Base-by-base conservation (phyloP, 78 protist genomes). In the Polysphondylium violaceum region DNA sequence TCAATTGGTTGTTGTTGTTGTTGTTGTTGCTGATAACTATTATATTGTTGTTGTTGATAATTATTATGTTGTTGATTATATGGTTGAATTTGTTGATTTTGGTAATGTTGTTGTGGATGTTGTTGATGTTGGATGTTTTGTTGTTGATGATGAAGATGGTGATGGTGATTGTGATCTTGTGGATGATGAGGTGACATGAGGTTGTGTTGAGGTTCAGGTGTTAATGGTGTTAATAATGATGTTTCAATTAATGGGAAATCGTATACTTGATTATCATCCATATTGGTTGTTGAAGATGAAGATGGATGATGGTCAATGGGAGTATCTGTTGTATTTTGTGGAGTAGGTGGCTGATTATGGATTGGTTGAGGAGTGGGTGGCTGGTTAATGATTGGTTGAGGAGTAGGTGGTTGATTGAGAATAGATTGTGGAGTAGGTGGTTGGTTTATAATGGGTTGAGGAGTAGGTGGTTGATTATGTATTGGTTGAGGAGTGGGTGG, bases 211-310 rank as follows among this genome's bases (percentile, higher is more conserved):
- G 8, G 53, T 67, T 38, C 44, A 0, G 53, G 58, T 27, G 76
- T 43, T 23, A 43, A 43, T 69, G 58, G 58, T 25, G 51, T n/a
- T n/a, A n/a, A 43, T 43, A 43, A 27, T 27, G 76, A 69, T 27
- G 76, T 69, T 43, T 69, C 76, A 27, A 69, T 69, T 27, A 69
- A 69, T 44, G 76, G 76, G 58, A 69, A 69, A 23, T 69, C 76
- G 27, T 69, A 69, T 27, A 69, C 27, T 11, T 36, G 33, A 60
- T 23, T 41, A 16, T 69, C 71, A 61, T 61, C 71, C 14, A 61
- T 31, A 25, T 33, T 29, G 17, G 71, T 27, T 25, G 17, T 36
- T 61, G 71, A 61, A 4, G 71, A 33, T 14, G 71, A 61, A 2
- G 35, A 9, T 61, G 35, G 19, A 35, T 61, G 71, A 61, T 61